Evolutionary conservation across 106 monocot species (phyloP).

Genomic region (Acorus calamus): DNA sequence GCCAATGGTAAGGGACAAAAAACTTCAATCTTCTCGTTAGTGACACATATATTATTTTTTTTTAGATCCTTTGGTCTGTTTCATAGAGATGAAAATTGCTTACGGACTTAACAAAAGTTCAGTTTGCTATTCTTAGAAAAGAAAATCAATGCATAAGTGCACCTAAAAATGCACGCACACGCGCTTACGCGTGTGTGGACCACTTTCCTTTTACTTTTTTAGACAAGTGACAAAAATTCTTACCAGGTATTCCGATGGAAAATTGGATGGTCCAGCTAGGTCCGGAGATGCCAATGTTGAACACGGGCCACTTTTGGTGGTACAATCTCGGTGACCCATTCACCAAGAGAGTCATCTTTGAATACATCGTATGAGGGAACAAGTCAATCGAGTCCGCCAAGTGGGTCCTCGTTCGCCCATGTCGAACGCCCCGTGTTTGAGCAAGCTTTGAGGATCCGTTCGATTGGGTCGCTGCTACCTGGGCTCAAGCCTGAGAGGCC

Average conservation of each 20-base stretch:
- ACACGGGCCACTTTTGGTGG: conserved; percentile 18
- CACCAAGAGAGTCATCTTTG: background rate
- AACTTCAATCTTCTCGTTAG: no score
- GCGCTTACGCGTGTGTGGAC: no score
- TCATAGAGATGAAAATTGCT: no score
- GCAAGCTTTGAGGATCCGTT: conserved; percentile 11
- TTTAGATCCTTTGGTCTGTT: no score
- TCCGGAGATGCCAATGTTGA: conserved; percentile 18
- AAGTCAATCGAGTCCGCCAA: conserved; percentile 4
- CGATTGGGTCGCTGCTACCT: conserved; percentile 25
- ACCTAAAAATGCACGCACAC: no score
- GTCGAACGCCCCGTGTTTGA: conserved; percentile 18
- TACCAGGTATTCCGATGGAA: no score
- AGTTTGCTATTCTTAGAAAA: no score
- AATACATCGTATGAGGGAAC: background rate
- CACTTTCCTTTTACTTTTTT: no score
- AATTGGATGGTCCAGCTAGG: conserved; percentile 13
- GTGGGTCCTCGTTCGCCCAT: conserved; percentile 24
- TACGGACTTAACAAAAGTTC: no score
- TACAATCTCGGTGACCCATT: conserved; percentile 4
- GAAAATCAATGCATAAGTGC: no score
- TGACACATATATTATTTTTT: no score
- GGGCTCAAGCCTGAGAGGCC: background rate
- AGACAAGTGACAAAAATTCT: no score
- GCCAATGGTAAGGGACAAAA: conserved; percentile 18